Base-by-base conservation (phyloP, 805 yeast species). In the Metschnikowia anglica region DNA sequence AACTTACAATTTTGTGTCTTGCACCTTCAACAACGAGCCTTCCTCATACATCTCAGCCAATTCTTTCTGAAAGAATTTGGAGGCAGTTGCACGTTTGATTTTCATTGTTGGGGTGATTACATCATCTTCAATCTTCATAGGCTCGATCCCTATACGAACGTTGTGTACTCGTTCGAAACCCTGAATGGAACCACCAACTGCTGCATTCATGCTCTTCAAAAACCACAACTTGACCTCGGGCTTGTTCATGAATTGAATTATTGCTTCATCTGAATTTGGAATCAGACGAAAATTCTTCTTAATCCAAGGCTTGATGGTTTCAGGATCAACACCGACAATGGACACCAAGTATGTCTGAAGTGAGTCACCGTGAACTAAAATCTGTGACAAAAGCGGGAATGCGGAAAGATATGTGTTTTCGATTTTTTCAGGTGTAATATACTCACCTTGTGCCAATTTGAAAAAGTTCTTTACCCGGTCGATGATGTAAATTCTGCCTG, bases 81-180 rank as follows among this genome's bases (percentile, higher is more conserved):
- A 46, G 11, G 68, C 68, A 29, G 54, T 38, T 11, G 70, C 69
- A 48, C 74, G 68, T 59, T 72, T 75, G 48, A 76, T 56, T 55
- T 76, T 76, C 54, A 74, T 49, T 5, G 90, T 84, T 28, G 90
- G 90, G 2, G 91, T 84, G 26, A 84, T 60, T 2, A 78, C 75
- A 37, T 79, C 81, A 45, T 80, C 79, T 35, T 74, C 80, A n/a
- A 80, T 64, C 27, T 70, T 79, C 49, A 83, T 65, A 4, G 88
- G 87, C 52, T 83, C 87, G 37, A 79, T 45, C 34, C 63, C 77
- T 25, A 81, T 60, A 25, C 60, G 53, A 23, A 79, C 50, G 50
- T 83, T 83, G 58, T 77, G 80, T 23, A 83, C 46, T 51, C 76
- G 77, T 58, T 83, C 90, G 55, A 79, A 82, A 0, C 87, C 86